A percentile compares a stretch with the other conserved stretches of the same genome.
Evolutionary conservation across 2,329 filamentous ascomycete genomes (phyloP).

Genomic region (Alternaria ethzedia): DNA sequence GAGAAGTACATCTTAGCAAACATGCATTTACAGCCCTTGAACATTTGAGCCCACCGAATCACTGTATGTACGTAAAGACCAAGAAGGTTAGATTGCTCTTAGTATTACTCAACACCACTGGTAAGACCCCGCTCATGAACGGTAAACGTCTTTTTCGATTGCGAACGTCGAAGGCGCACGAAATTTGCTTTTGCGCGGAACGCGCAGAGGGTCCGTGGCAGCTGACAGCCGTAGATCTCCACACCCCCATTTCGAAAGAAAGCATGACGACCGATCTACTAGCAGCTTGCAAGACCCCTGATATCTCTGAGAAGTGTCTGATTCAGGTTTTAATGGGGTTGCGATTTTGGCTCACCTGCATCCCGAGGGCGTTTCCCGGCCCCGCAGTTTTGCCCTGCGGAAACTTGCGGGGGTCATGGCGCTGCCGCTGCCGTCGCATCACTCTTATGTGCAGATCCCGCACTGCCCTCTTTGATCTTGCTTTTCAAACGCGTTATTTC

Average conservation of each 20-base stretch:
- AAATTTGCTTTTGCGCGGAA: background rate
- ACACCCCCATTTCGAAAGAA: background rate
- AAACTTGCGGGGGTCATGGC: background rate
- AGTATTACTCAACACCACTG: too few relatives aligned
- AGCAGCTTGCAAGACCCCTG: background rate
- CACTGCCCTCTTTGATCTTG: background rate
- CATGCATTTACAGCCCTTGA: background rate
- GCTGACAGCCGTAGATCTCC: background rate
- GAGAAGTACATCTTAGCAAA: background rate
- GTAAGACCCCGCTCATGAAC: background rate
- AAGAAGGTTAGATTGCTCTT: background rate
- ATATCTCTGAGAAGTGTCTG: background rate
- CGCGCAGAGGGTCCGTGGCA: background rate
- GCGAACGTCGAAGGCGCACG: background rate
- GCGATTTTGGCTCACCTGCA: background rate
- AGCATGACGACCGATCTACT: background rate
- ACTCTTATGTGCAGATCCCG: background rate
- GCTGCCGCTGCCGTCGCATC: background rate
- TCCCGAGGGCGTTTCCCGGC: background rate
- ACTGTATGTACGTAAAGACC: background rate
- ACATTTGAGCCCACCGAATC: background rate
- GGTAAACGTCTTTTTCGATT: background rate
- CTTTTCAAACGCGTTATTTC: background rate
- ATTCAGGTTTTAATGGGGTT: background rate
- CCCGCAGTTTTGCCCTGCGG: background rate